Conservation (phyloP, 2,329 filamentous ascomycete genomes). For the Tolypocladium inflatum region DNA sequence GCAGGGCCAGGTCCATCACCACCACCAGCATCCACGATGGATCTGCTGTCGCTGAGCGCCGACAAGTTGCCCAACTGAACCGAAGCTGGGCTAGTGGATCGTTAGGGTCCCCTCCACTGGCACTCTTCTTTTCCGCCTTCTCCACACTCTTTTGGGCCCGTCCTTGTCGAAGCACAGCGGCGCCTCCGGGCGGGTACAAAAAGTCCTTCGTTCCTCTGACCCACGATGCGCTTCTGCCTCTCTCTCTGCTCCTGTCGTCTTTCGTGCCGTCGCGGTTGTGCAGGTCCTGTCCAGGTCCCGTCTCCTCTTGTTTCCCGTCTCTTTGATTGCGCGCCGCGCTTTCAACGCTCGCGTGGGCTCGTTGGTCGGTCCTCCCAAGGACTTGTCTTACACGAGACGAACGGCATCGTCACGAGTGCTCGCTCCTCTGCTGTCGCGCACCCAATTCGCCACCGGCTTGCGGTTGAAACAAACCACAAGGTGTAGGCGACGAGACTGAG, state of each 20-base stretch:
- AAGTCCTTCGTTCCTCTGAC: background rate
- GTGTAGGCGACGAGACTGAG: background rate
- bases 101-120: background rate
- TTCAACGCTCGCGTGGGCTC: background rate
- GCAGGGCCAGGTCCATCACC: background rate
- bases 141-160: background rate
- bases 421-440: background rate
- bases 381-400: background rate
- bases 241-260: background rate
- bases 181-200: conserved; percentile 4
- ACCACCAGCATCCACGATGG: background rate
- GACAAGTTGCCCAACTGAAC: background rate
- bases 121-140: background rate
- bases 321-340: background rate
- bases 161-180: background rate
- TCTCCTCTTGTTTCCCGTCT: background rate
- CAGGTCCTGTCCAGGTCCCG: background rate
- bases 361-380: background rate
- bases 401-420: background rate
- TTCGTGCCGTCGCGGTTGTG: background rate
- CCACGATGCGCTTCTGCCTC: background rate
- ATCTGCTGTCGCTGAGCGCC: background rate
- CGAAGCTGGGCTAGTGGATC: background rate
- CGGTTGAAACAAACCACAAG: background rate
- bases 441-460: background rate